Conservation (phyloP, 805 yeast genomes). For the Saccharomycopsis fermentans region DNA sequence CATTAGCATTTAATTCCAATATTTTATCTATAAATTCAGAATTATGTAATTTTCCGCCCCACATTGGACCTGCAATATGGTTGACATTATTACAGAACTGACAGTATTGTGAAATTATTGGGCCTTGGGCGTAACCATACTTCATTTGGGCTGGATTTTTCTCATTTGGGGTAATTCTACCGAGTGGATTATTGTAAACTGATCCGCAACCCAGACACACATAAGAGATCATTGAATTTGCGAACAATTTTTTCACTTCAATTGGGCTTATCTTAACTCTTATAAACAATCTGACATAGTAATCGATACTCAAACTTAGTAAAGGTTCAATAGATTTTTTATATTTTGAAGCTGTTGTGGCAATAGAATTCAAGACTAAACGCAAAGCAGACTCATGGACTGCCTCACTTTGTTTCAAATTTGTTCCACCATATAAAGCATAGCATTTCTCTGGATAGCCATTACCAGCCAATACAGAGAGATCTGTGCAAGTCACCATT, state of each 20-base stretch:
- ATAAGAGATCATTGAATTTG: slow-evolving; percentile 67
- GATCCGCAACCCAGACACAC: slow-evolving; percentile 86
- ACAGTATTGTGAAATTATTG: slow-evolving; percentile 53
- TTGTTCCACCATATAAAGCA: slow-evolving; percentile 89
- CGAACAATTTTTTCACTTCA: slow-evolving; percentile 68
- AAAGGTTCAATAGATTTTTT: slow-evolving; percentile 82
- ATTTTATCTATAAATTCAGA: slow-evolving; percentile 54
- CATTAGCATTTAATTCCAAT: slow-evolving; percentile 36
- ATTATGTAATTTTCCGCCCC: slow-evolving; percentile 75
- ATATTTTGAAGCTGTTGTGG: slow-evolving; percentile 80
- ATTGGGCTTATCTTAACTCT: slow-evolving; percentile 70
- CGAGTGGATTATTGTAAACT: slow-evolving; percentile 61
- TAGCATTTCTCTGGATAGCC: slow-evolving; percentile 96
- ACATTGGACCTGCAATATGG: slow-evolving; percentile 95
- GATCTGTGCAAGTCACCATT: slow-evolving; percentile 90
- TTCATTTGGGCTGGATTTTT: slow-evolving; percentile 27
- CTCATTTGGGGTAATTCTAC: slow-evolving; percentile 40
- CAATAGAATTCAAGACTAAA: slow-evolving; percentile 66
- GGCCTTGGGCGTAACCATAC: slow-evolving; percentile 57
- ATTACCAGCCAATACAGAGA: slow-evolving; percentile 90
- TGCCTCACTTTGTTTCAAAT: slow-evolving; percentile 65
- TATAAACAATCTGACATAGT: slow-evolving; percentile 80
- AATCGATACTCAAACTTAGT: slow-evolving; percentile 79
- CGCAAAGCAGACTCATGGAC: slow-evolving; percentile 92
- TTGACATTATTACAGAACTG: slow-evolving; percentile 54